Percentiles rank a stretch among this genome's conserved stretches.
phyloP scores from a whole-genome alignment of 192 early-diverging fungal species.

The Umbelopsis sp. region DNA sequence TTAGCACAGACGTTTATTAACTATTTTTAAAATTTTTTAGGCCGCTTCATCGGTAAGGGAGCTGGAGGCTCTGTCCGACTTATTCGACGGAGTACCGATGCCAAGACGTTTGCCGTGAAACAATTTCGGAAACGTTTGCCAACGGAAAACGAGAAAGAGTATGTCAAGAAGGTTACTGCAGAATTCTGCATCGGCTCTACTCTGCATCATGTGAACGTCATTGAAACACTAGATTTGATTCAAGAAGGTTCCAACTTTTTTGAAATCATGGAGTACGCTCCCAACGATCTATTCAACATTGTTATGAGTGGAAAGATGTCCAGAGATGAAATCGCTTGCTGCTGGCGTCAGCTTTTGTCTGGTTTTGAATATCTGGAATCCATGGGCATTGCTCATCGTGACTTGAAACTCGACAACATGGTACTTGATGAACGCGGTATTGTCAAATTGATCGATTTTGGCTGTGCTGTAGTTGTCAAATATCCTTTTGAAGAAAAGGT shows the following conservation, averaged over 20 bases:
- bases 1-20: background rate
- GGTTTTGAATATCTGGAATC: conserved; percentile 81
- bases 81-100: conserved; percentile 60
- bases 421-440: conserved; percentile 70
- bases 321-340: conserved; percentile 83
- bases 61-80: conserved; percentile 79
- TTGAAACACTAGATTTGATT: conserved; percentile 80
- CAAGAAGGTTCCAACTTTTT: conserved; percentile 67
- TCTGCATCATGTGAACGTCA: conserved; percentile 79
- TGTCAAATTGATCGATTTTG: conserved; percentile 92
- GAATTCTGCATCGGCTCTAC: conserved; percentile 86
- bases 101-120: conserved; percentile 76
- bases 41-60: conserved; percentile 61
- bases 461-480: conserved; percentile 84
- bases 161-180: conserved; percentile 82
- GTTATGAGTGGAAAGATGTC: conserved; percentile 79
- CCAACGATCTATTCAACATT: conserved; percentile 86
- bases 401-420: conserved; percentile 87
- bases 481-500: conserved; percentile 74
- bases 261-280: conserved; percentile 93
- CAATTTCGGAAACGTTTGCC: conserved; percentile 73
- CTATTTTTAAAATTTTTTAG: conserved; percentile 24
- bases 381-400: conserved; percentile 80
- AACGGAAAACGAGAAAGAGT: conserved; percentile 72
- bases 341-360: conserved; percentile 74